Conservation (phyloP, 805 yeast genomes). For the Pichia heedii region DNA sequence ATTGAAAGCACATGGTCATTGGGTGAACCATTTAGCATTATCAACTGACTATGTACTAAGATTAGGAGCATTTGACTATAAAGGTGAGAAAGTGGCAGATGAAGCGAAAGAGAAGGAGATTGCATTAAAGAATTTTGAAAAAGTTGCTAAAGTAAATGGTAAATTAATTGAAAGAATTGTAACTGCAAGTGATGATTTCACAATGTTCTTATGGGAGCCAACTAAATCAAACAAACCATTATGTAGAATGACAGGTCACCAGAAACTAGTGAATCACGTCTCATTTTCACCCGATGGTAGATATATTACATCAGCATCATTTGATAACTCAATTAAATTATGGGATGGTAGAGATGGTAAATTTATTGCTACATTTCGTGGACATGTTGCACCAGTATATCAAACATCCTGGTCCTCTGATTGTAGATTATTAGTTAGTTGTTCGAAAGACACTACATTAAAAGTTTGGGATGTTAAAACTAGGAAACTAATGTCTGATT, state of each 20-base stretch:
- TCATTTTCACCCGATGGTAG: constrained; percentile 95
- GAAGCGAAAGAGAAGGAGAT: constrained; percentile 39
- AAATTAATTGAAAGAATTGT: constrained; percentile 65
- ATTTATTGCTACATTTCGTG: constrained; percentile 82
- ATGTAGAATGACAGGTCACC: constrained; percentile 95
- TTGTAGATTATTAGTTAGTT: constrained; percentile 79
- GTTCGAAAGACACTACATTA: constrained; percentile 92
- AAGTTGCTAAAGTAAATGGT: constrained; percentile 53
- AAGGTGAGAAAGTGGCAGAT: constrained; percentile 35
- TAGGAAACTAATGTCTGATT: constrained; percentile 71
- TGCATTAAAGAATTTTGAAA: constrained; percentile 55
- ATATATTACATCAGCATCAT: constrained; percentile 81
- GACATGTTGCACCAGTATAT: constrained; percentile 96
- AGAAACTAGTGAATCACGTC: constrained; percentile 91
- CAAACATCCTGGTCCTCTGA: constrained; percentile 98
- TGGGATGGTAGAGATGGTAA: constrained; percentile 96
- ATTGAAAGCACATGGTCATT: constrained; percentile 86
- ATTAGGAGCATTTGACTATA: constrained; percentile 82
- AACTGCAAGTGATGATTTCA: constrained; percentile 94
- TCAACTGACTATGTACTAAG: constrained; percentile 86
- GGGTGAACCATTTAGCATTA: constrained; percentile 92
- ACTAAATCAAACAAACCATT: constrained; percentile 70
- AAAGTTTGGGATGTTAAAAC: constrained; percentile 95
- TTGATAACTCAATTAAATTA: constrained; percentile 88
- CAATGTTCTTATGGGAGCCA: constrained; percentile 98